Base-by-base conservation (phyloP, 257 asterid genomes). In the Jacaranda copaia region DNA sequence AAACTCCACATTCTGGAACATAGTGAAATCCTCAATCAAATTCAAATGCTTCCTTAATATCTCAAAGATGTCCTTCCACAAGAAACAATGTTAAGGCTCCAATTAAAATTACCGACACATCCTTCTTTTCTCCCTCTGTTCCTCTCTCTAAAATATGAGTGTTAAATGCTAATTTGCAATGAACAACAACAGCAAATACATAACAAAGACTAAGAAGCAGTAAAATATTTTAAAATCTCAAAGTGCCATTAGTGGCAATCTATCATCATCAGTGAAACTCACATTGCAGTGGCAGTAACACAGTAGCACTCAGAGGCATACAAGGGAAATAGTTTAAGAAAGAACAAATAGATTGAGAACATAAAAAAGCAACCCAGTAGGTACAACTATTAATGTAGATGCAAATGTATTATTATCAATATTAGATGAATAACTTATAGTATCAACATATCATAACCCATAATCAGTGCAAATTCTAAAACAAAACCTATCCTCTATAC, bases 11-110 rank as follows among this genome's bases (percentile, higher is more conserved):
- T 18, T 11, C 9, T 39, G 56, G 48, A 53, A 48, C 52, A 46
- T 36, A 72, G 14, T 19, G 59, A 73, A 59, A 36, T 57, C 69
- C 66, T 12, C 12, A 65, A 55, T 53, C 73, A 36, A 55, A 63
- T 56, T 66, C 66, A 76, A 36, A n/a, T 56, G 76, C 52, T 65
- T 42, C 45, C 65, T 43, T 55, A 72, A 51, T 48, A 68, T 78
- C 58, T 45, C 35, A 64, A 53, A 35, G 10, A 9, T 36, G 49
- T 32, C 49, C 20, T 51, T 20, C 39, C 49, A 36, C 20, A 45
- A 74, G 56, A 46, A 61, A 20, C 71, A 60, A 45, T 10, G 32
- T 8, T 19, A 45, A 43, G 14, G 35, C 3, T 45, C 57, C 25
- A n/a, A 43, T 11, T 43, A 8, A 67, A 45, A 19, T 2, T 45